These are phyloP conservation scores for Murraya paniculata DNA, from an alignment of 345 rosid genomes.

Conservation along the genomic window DNA sequence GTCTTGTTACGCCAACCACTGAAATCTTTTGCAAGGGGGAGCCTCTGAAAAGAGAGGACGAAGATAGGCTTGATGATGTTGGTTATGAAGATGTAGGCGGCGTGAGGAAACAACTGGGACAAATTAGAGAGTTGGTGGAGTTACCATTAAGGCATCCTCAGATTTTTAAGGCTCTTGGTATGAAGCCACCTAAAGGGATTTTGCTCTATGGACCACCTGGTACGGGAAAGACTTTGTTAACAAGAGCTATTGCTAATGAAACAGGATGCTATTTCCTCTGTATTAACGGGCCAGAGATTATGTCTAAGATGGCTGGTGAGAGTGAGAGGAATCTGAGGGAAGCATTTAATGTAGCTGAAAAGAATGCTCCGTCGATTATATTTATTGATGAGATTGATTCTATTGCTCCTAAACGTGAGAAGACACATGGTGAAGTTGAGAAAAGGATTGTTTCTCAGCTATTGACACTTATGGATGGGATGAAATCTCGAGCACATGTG, in stretches of 20 bases:
- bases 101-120: constrained; percentile 6
- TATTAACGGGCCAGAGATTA: constrained; percentile 37
- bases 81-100: constrained; percentile 19
- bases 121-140: constrained; percentile 12
- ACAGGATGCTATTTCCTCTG: constrained; percentile 43
- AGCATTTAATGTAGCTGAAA: constrained; percentile 36
- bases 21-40: constrained; percentile 12
- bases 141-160: constrained; percentile 11
- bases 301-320: constrained; percentile 43
- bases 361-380: constrained; percentile 12
- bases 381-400: too few species aligned
- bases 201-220: constrained; percentile 28
- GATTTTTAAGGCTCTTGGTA: constrained; percentile 5
- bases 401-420: constrained; percentile 18
- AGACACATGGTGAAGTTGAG: constrained; percentile 43
- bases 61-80: constrained; percentile 1
- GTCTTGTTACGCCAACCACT: background rate
- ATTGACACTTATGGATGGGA: constrained; percentile 9
- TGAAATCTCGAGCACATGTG: constrained; percentile 32
- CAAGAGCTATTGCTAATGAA: constrained; percentile 40
- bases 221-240: constrained; percentile 30
- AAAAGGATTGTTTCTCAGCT: constrained; percentile 42
- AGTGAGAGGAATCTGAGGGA: constrained; percentile 40
- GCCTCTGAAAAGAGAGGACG: constrained; percentile 9
- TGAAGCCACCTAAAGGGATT: constrained; percentile 32